These are phyloP conservation scores for Ceratocystis cacaofunesta DNA, from an alignment of 2,329 filamentous ascomycete species.

Conservation along the genomic window DNA sequence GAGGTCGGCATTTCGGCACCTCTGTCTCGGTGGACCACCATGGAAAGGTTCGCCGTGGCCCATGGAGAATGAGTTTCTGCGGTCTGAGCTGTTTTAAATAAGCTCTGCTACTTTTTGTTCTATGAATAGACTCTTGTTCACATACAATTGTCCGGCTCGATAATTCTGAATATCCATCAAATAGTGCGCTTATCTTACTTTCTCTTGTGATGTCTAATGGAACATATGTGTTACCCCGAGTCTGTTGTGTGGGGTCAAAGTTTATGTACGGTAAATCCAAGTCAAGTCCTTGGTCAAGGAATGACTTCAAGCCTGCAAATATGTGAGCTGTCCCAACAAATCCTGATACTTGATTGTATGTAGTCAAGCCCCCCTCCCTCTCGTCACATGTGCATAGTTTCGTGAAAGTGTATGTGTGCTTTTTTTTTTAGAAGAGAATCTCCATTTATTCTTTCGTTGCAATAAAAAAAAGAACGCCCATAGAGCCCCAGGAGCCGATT, in stretches of 20 bases:
- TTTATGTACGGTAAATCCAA: neutral
- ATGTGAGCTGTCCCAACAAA: too few relatives aligned
- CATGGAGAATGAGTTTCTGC: slow-evolving; percentile 36
- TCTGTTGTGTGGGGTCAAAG: too few relatives aligned
- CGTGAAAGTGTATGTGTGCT: slow-evolving; percentile 17
- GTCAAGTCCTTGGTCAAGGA: neutral
- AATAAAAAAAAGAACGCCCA: slow-evolving; percentile 17
- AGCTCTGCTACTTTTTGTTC: neutral
- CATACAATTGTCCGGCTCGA: neutral
- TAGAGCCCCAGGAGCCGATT: slow-evolving; percentile 17
- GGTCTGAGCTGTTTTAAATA: slow-evolving; percentile 37
- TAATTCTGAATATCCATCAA: neutral
- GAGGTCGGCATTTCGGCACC: slow-evolving; percentile 36
- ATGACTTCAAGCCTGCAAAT: too few relatives aligned
- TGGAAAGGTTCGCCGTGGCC: slow-evolving; percentile 32
- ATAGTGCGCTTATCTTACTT: neutral
- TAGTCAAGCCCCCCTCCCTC: neutral
- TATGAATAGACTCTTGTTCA: neutral
- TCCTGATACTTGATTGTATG: neutral
- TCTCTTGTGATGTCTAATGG: neutral
- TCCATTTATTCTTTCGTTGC: slow-evolving; percentile 17
- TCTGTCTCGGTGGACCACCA: slow-evolving; percentile 32
- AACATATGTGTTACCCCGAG: neutral
- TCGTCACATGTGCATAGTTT: neutral
- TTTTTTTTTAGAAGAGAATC: slow-evolving; percentile 16